Percentiles rank a stretch among this genome's conserved stretches.
Evolutionary conservation across 768 basidiomycete genomes (phyloP).

Genomic region (Pleurotus eryngii): DNA sequence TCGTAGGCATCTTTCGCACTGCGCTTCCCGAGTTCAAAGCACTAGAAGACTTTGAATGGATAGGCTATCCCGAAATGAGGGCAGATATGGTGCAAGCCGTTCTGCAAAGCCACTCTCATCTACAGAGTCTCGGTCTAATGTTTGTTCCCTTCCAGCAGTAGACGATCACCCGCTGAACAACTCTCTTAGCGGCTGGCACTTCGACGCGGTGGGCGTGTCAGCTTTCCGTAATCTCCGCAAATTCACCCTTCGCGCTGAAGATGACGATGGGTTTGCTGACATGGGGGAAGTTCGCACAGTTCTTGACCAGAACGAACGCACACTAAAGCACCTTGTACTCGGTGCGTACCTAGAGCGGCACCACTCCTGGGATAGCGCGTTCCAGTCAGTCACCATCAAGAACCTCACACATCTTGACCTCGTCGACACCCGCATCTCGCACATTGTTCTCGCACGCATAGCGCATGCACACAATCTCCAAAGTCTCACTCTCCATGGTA

Average conservation of each 20-base stretch:
- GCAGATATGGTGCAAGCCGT: slow-evolving; percentile 65
- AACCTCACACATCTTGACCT: slow-evolving; percentile 69
- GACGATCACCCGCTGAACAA: neutral
- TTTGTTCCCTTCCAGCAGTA: slow-evolving; percentile 20
- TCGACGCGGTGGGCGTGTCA: slow-evolving; percentile 69
- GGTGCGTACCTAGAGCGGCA: slow-evolving; percentile 65
- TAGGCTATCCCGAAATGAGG: slow-evolving; percentile 70
- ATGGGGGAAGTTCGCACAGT: slow-evolving; percentile 66
- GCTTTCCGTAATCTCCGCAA: slow-evolving; percentile 56
- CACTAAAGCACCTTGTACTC: slow-evolving; percentile 59
- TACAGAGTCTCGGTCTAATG: slow-evolving; percentile 60
- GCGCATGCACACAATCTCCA: slow-evolving; percentile 59
- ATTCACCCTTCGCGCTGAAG: slow-evolving; percentile 67
- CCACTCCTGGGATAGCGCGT: slow-evolving; percentile 67
- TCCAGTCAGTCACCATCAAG: slow-evolving; percentile 59
- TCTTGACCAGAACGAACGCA: slow-evolving; percentile 54
- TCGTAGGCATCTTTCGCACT: slow-evolving; percentile 55
- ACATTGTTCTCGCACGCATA: slow-evolving; percentile 59
- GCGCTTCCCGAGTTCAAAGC: slow-evolving; percentile 62
- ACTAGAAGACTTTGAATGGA: slow-evolving; percentile 68
- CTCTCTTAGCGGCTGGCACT: slow-evolving; percentile 61
- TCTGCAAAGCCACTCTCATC: slow-evolving; percentile 47
- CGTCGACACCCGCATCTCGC: slow-evolving; percentile 66
- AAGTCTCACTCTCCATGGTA: slow-evolving; percentile 64
- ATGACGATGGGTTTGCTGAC: slow-evolving; percentile 68